These are phyloP conservation scores for Calonectria ilicicola DNA, from an alignment of 2,329 filamentous ascomycete genomes.

Conservation along the genomic window DNA sequence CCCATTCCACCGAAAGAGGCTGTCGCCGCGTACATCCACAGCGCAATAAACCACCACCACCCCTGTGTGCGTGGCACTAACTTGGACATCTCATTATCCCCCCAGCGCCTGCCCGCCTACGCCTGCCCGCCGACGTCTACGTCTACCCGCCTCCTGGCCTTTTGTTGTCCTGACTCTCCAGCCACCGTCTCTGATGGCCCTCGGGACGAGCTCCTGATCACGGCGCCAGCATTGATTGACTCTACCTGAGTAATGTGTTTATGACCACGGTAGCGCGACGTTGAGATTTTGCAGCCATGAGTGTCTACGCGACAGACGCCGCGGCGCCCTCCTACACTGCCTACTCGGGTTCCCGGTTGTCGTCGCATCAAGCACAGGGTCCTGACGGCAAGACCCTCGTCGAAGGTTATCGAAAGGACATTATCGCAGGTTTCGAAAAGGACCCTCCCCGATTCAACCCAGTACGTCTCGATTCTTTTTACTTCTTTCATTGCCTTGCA, in stretches of 20 bases:
- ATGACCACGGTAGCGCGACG: conserved; percentile 35
- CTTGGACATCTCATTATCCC: not conserved
- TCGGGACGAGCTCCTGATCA: conserved; percentile 26
- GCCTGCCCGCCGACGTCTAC: no score
- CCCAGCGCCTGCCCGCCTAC: not conserved
- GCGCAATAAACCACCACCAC: not conserved
- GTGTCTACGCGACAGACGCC: conserved; percentile 51
- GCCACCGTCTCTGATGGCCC: conserved; percentile 31
- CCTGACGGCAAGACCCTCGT: conserved; percentile 64
- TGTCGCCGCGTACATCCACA: conserved; percentile 3
- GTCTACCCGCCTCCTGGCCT: conserved; percentile 20
- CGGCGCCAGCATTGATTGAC: conserved; percentile 8
- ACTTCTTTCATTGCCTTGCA: no score
- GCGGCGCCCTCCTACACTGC: conserved; percentile 44
- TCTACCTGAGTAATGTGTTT: conserved; percentile 35
- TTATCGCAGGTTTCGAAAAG: conserved; percentile 64
- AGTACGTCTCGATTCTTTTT: conserved; percentile 55
- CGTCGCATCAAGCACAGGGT: conserved; percentile 47
- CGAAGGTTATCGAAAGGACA: conserved; percentile 70
- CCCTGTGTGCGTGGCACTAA: not conserved
- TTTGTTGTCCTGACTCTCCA: conserved; percentile 6
- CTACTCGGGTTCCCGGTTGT: conserved; percentile 48
- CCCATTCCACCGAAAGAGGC: conserved; percentile 3
- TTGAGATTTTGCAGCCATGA: conserved; percentile 49
- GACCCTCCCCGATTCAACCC: conserved; percentile 69